phyloP scores from a whole-genome alignment of 495 filamentous ascomycete genomes.

The Endocarpon pusillum region DNA sequence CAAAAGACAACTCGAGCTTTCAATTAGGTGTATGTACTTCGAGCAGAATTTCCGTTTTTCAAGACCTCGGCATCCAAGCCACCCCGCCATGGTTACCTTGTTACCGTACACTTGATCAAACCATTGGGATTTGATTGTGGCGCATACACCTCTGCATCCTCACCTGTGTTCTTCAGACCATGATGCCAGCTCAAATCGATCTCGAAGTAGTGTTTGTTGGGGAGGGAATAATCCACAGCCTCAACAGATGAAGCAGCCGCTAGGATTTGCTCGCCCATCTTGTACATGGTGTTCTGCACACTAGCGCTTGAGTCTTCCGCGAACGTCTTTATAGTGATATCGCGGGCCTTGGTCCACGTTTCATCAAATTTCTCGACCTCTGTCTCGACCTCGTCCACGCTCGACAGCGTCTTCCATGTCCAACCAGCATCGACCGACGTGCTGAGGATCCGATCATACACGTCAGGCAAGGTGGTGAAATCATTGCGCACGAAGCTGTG shows the following conservation, averaged over 20 bases:
- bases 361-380: slow-evolving; percentile 51
- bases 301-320: slow-evolving; percentile 82
- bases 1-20: no score
- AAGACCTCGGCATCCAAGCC: slow-evolving; percentile 14
- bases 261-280: slow-evolving; percentile 86
- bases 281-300: slow-evolving; percentile 96
- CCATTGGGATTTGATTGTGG: slow-evolving; percentile 89
- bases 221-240: slow-evolving; percentile 64
- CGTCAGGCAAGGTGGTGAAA: slow-evolving; percentile 78
- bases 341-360: slow-evolving; percentile 57
- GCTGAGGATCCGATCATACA: slow-evolving; percentile 84
- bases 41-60: no score
- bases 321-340: slow-evolving; percentile 79
- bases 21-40: no score
- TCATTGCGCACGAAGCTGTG: slow-evolving; percentile 85
- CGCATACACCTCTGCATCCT: slow-evolving; percentile 88
- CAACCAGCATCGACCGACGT: slow-evolving; percentile 79
- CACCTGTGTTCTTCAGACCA: slow-evolving; percentile 88
- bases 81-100: slow-evolving; percentile 26
- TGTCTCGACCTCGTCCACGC: slow-evolving; percentile 48
- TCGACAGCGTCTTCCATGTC: slow-evolving; percentile 59
- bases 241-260: slow-evolving; percentile 53
- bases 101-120: slow-evolving; percentile 87
- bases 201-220: slow-evolving; percentile 98
- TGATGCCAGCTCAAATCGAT: slow-evolving; percentile 96